Evolutionary conservation across 306 rosid genomes (phyloP).

Genomic region (Castanospermum australe): DNA sequence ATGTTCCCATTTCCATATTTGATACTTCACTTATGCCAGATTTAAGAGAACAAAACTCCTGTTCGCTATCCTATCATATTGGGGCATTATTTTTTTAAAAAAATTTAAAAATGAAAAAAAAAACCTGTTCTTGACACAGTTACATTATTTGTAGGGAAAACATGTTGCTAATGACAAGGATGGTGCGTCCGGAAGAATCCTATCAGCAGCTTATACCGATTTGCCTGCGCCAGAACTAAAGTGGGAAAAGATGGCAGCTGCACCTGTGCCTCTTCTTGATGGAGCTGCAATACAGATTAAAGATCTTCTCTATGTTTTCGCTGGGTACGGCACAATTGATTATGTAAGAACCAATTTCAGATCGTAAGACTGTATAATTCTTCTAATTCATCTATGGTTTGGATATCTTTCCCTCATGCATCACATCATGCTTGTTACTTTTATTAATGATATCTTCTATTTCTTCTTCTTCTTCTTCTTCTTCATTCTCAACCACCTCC

Average conservation of each 20-base stretch:
- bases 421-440: not conserved
- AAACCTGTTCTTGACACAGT: not conserved
- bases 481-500: not conserved
- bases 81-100: not conserved
- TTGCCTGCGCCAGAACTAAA: slow-evolving; percentile 61
- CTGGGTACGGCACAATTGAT: slow-evolving; percentile 84
- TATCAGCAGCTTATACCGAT: slow-evolving; percentile 70
- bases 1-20: too few relatives aligned
- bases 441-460: not conserved
- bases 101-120: too few relatives aligned
- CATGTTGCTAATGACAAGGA: too few relatives aligned
- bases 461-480: too few relatives aligned
- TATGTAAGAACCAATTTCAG: slow-evolving; percentile 38
- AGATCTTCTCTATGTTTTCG: slow-evolving; percentile 72
- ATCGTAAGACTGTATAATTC: not conserved
- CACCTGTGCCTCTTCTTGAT: slow-evolving; percentile 91
- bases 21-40: too few relatives aligned
- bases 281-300: slow-evolving; percentile 93
- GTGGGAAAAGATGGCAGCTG: slow-evolving; percentile 77
- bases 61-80: not conserved
- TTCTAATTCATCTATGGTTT: not conserved
- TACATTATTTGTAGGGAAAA: slow-evolving; percentile 16
- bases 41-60: not conserved
- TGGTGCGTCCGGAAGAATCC: too few relatives aligned
- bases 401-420: not conserved